phyloP scores from a whole-genome alignment of 306 rosid species.

The Casuarina cunninghamiana region DNA sequence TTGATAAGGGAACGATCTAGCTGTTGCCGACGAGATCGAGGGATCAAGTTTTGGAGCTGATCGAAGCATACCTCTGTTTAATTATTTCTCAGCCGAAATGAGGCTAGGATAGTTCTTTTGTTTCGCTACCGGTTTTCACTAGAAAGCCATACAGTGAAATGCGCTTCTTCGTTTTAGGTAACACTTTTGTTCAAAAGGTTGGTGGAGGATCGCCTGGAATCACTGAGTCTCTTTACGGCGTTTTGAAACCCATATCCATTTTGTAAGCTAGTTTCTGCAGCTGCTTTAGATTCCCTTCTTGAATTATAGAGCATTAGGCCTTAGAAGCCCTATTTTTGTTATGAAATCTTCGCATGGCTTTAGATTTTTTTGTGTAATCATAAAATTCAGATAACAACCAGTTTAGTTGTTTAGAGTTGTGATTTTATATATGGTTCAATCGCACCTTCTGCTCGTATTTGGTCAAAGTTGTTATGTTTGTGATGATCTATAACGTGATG shows the following conservation, averaged over 20 bases:
- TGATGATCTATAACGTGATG: too few species aligned
- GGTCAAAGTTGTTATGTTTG: not conserved
- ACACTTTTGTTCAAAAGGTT: slow-evolving; percentile 47
- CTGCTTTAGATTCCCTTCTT: not conserved
- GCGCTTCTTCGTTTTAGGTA: slow-evolving; percentile 16
- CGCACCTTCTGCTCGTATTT: not conserved
- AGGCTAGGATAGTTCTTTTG: slow-evolving; percentile 13
- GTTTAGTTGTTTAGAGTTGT: not conserved
- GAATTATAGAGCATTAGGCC: not conserved
- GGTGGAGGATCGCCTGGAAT: slow-evolving; percentile 93
- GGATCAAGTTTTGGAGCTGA: too few species aligned
- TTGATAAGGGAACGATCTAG: too few species aligned
- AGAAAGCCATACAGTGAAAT: not conserved
- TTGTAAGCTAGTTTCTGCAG: slow-evolving; percentile 50
- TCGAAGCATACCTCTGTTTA: too few species aligned
- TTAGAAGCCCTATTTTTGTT: not conserved
- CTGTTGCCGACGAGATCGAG: too few species aligned
- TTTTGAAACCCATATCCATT: slow-evolving; percentile 69
- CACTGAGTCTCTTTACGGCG: slow-evolving; percentile 79
- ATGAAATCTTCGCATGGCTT: not conserved
- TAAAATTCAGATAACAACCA: not conserved
- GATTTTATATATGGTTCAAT: not conserved
- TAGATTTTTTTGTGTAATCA: not conserved
- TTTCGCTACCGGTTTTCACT: too few species aligned
- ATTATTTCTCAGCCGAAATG: not conserved